A percentile compares a stretch with the other conserved stretches of the same genome.
phyloP scores from a whole-genome alignment of 345 rosid genomes.

The Crucihimalaya himalaica region DNA sequence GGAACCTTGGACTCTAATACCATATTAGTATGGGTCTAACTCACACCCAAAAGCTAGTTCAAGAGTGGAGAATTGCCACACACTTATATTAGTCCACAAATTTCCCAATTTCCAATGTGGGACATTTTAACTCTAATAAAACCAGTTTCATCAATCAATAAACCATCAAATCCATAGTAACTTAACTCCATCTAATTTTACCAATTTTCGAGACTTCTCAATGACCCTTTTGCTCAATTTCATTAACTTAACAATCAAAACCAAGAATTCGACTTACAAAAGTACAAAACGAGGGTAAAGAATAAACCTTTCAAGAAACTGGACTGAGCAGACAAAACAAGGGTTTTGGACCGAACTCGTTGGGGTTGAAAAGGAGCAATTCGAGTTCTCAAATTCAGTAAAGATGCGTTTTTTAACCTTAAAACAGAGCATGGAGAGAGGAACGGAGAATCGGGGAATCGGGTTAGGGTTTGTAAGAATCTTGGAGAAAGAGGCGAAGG shows the following conservation, averaged over 20 bases:
- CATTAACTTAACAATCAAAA: not conserved
- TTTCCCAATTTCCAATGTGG: too few relatives aligned
- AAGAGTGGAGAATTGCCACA: too few relatives aligned
- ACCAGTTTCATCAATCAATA: not conserved
- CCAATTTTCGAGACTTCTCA: not conserved
- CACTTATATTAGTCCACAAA: too few relatives aligned
- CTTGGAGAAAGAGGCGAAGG: slow-evolving; percentile 34
- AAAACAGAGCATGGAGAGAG: slow-evolving; percentile 37
- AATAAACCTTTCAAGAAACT: slow-evolving; percentile 54
- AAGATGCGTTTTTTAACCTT: slow-evolving; percentile 34
- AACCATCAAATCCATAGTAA: not conserved
- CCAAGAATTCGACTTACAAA: not conserved
- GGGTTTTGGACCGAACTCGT: slow-evolving; percentile 37
- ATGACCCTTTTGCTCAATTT: slow-evolving; percentile 21
- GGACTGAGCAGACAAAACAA: slow-evolving; percentile 51
- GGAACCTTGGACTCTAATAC: too few relatives aligned
- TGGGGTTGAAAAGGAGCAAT: slow-evolving; percentile 17
- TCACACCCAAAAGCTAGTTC: too few relatives aligned
- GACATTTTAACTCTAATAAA: too few relatives aligned
- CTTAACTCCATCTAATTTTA: not conserved
- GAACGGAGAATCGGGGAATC: slow-evolving; percentile 29
- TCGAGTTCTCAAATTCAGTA: slow-evolving; percentile 27
- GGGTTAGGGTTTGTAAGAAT: slow-evolving; percentile 37
- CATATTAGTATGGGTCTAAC: too few relatives aligned
- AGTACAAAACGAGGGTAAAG: not conserved